Evolutionary conservation across 2,329 filamentous ascomycete genomes (phyloP).

Genomic region (Fusarium temperatum): DNA sequence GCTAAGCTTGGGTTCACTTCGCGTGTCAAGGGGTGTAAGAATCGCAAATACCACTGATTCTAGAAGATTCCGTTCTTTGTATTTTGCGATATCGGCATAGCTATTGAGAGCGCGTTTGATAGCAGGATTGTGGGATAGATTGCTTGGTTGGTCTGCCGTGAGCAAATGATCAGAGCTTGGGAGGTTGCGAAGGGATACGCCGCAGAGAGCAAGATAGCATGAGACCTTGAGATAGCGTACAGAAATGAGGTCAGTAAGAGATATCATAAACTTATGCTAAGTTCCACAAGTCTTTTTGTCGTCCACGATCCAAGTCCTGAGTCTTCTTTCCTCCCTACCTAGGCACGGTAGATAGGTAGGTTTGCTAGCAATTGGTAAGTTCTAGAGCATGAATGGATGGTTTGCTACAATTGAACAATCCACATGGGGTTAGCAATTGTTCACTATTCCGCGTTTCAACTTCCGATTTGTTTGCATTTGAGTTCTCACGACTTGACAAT

Average conservation of each 20-base stretch:
- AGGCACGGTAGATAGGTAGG: neutral
- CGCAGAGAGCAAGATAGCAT: too few relatives aligned
- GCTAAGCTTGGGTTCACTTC: constrained; percentile 8
- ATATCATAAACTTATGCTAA: neutral
- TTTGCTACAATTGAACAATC: neutral
- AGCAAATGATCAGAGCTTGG: neutral
- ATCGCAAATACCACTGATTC: constrained; percentile 19
- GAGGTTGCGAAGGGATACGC: neutral
- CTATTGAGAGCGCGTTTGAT: neutral
- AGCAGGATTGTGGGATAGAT: neutral
- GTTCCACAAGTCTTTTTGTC: neutral
- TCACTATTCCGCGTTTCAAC: neutral
- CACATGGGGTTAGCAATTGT: too few relatives aligned
- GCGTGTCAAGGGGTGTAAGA: constrained; percentile 3
- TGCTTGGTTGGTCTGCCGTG: neutral
- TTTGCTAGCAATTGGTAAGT: neutral
- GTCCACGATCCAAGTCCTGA: neutral
- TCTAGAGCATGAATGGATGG: fast-evolving
- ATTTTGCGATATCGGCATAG: neutral
- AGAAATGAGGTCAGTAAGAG: neutral
- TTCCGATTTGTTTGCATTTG: neutral
- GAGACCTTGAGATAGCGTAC: neutral
- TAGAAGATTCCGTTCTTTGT: neutral
- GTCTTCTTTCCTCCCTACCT: neutral
- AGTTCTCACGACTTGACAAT: neutral